A percentile compares a stretch with the other conserved stretches of the same genome.
Conservation (phyloP, 2,329 filamentous ascomycete species). For the Hirsutella rhossiliensis region DNA sequence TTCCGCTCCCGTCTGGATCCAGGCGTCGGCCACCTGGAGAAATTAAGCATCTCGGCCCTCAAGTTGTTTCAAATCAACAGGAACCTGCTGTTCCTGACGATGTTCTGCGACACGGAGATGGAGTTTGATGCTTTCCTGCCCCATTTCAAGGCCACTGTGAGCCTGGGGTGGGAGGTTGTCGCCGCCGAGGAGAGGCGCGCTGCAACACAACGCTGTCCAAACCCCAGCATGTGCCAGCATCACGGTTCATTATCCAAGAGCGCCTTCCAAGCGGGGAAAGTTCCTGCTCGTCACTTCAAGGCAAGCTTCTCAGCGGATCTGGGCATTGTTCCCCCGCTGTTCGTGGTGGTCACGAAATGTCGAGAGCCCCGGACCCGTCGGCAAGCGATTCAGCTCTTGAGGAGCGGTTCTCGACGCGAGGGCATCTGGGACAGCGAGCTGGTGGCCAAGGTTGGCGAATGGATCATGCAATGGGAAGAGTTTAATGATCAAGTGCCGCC, state of each 20-base stretch:
- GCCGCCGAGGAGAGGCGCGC: constrained; percentile 43
- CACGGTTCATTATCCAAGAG: constrained; percentile 13
- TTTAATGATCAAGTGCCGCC: constrained; percentile 15
- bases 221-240: constrained; percentile 31
- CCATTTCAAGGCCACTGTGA: constrained; percentile 42
- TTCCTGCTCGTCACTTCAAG: constrained; percentile 39
- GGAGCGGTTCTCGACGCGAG: constrained; percentile 48
- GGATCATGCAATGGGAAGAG: constrained; percentile 45
- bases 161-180: constrained; percentile 46
- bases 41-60: constrained; percentile 46
- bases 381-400: constrained; percentile 48
- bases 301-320: constrained; percentile 52
- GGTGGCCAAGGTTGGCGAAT: constrained; percentile 40
- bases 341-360: constrained; percentile 55
- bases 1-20: constrained; percentile 35
- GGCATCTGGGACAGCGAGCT: constrained; percentile 59
- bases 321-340: constrained; percentile 53
- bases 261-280: constrained; percentile 28
- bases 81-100: constrained; percentile 45
- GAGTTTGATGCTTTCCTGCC: constrained; percentile 43
- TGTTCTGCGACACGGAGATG: constrained; percentile 45
- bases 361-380: constrained; percentile 43
- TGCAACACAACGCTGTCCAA: constrained; percentile 30
- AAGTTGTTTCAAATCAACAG: constrained; percentile 52
- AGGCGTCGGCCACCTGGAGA: constrained; percentile 39